These are phyloP conservation scores for Clonostachys byssicola DNA, from an alignment of 2,329 filamentous ascomycete species.

Conservation along the genomic window DNA sequence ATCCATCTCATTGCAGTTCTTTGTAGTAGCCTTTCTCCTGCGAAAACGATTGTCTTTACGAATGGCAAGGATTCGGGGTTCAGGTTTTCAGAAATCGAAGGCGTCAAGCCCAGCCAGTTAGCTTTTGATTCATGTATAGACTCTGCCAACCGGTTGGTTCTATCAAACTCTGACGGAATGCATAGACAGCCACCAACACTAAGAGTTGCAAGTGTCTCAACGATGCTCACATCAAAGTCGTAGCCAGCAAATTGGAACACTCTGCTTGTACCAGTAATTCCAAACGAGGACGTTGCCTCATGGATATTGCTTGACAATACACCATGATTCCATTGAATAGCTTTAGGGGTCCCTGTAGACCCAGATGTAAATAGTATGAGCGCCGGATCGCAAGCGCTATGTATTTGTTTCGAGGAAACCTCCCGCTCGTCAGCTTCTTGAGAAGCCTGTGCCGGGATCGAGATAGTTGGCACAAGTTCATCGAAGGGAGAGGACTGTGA, in stretches of 20 bases:
- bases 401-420: no score
- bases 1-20: no score
- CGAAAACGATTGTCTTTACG: neutral
- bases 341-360: slow-evolving; percentile 7
- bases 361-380: slow-evolving; percentile 9
- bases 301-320: neutral
- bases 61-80: slow-evolving; percentile 5
- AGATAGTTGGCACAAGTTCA: no score
- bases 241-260: slow-evolving; percentile 15
- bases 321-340: slow-evolving; percentile 7
- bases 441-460: no score
- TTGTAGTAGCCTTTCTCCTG: neutral
- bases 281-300: neutral
- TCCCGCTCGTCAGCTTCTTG: no score
- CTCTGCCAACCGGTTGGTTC: slow-evolving; percentile 4
- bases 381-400: neutral
- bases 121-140: slow-evolving; percentile 6
- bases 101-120: slow-evolving; percentile 12
- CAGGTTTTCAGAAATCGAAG: slow-evolving; percentile 8
- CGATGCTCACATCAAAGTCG: slow-evolving; percentile 42
- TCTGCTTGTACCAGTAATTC: slow-evolving; percentile 13
- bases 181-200: slow-evolving; percentile 11
- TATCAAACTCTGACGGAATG: slow-evolving; percentile 8
- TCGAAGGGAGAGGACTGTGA: no score
- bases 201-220: slow-evolving; percentile 12